phyloP scores from a whole-genome alignment of 75 land plant species.

The Picea sitchensis region DNA sequence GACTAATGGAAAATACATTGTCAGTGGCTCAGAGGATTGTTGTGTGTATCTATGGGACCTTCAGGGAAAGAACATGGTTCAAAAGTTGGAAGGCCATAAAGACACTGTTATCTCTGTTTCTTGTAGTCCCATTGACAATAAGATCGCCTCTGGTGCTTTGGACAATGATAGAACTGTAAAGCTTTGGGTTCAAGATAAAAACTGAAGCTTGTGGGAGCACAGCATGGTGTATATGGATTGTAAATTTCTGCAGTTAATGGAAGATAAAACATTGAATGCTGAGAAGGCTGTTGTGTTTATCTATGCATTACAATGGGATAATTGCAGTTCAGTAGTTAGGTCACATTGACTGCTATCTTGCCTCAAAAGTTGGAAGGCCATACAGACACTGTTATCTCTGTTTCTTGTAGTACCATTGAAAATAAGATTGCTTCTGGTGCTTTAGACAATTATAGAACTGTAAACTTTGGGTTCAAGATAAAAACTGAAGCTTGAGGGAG shows the following conservation, averaged over 20 bases:
- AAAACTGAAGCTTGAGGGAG: not conserved
- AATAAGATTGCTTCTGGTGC: conserved; percentile 62
- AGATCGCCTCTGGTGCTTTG: conserved; percentile 55
- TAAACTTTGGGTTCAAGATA: conserved; percentile 59
- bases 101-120: conserved; percentile 55
- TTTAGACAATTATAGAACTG: conserved; percentile 43
- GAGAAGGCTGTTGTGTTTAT: conserved; percentile 55
- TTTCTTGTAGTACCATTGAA: conserved; percentile 52
- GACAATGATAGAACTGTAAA: conserved; percentile 50
- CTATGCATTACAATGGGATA: conserved; percentile 48
- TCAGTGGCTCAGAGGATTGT: conserved; percentile 64
- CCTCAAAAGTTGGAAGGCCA: conserved; percentile 53
- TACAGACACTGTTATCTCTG: conserved; percentile 46
- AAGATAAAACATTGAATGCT: conserved; percentile 62
- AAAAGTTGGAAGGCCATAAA: conserved; percentile 57
- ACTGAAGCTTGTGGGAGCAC: not conserved
- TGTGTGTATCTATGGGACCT: conserved; percentile 69
- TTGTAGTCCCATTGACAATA: conserved; percentile 57
- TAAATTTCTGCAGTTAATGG: conserved; percentile 10
- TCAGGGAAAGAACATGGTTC: conserved; percentile 42
- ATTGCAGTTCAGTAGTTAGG: not conserved
- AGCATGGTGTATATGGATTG: too few relatives aligned
- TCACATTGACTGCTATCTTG: not conserved
- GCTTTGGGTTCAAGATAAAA: conserved; percentile 52
- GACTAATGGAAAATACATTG: conserved; percentile 55